phyloP scores from a whole-genome alignment of 1,284 basidiomycete genomes.

The Kwoniella shivajii region DNA sequence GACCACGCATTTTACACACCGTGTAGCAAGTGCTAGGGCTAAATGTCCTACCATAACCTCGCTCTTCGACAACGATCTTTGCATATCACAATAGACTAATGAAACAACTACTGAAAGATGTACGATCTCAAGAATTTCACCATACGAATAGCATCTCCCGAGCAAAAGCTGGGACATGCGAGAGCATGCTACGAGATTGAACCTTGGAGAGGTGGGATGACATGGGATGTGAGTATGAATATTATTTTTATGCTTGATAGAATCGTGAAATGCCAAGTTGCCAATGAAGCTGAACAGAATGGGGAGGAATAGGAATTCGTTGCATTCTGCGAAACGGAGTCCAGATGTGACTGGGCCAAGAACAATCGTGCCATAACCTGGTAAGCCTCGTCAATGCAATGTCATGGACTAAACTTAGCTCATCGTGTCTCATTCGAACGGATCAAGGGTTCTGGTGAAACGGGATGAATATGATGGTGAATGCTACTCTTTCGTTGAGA shows the following conservation, averaged over 20 bases:
- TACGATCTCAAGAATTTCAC: slow-evolving; percentile 11
- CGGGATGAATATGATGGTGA: slow-evolving; percentile 12
- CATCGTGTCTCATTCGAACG: too few relatives aligned
- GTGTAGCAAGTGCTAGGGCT: too few relatives aligned
- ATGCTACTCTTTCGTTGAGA: slow-evolving; percentile 5
- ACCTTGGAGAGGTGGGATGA: slow-evolving; percentile 3
- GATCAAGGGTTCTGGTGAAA: slow-evolving; percentile 15
- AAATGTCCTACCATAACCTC: too few relatives aligned
- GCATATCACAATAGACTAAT: too few relatives aligned
- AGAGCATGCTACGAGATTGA: slow-evolving; percentile 10
- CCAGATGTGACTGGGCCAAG: slow-evolving; percentile 1
- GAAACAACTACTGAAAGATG: too few relatives aligned
- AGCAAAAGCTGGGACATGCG: not conserved
- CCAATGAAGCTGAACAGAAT: too few relatives aligned
- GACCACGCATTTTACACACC: too few relatives aligned
- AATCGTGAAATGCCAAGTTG: not conserved
- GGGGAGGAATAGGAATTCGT: not conserved
- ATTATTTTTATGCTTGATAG: not conserved
- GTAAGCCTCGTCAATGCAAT: too few relatives aligned
- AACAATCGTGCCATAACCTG: slow-evolving; percentile 1
- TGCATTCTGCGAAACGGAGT: too few relatives aligned
- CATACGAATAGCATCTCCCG: slow-evolving; percentile 5
- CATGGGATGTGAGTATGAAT: slow-evolving; percentile 2
- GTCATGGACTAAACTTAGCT: too few relatives aligned
- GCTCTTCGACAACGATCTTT: too few relatives aligned